phyloP scores from a whole-genome alignment of 2,329 filamentous ascomycete species.

The Trichothecium roseum region DNA sequence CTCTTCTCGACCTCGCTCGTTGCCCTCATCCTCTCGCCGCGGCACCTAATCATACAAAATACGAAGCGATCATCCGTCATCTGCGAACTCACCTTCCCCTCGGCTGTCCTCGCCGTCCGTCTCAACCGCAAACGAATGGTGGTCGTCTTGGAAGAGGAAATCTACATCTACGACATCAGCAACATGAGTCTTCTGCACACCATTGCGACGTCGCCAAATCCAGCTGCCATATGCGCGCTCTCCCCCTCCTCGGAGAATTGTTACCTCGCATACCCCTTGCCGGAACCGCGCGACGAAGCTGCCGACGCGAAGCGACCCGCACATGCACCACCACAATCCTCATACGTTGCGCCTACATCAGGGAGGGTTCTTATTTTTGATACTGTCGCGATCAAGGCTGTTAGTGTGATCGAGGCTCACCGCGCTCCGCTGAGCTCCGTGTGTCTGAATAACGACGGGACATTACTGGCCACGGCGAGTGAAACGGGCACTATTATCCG shows the following conservation, averaged over 20 bases:
- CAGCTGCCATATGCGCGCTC: constrained; percentile 79
- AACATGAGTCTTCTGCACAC: constrained; percentile 95
- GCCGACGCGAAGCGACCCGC: constrained; percentile 51
- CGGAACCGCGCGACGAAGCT: constrained; percentile 54
- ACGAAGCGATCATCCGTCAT: constrained; percentile 84
- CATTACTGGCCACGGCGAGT: constrained; percentile 82
- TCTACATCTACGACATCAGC: constrained; percentile 97
- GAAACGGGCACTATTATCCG: constrained; percentile 97
- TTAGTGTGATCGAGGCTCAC: constrained; percentile 93
- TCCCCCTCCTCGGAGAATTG: constrained; percentile 93
- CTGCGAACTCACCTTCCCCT: constrained; percentile 96
- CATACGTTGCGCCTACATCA: constrained; percentile 72
- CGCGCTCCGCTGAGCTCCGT: constrained; percentile 84
- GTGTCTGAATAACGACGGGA: constrained; percentile 85
- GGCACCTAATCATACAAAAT: constrained; percentile 91
- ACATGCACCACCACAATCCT: constrained; percentile 73
- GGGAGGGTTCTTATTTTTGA: constrained; percentile 93
- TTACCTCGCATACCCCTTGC: constrained; percentile 88
- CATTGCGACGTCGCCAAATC: constrained; percentile 89
- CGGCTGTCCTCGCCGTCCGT: constrained; percentile 87
- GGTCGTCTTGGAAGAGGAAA: constrained; percentile 88
- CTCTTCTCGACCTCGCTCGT: constrained; percentile 96
- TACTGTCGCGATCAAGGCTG: constrained; percentile 75
- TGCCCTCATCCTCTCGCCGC: constrained; percentile 81
- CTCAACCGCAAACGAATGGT: constrained; percentile 90